These are phyloP conservation scores for Nakazawaea ernobii DNA, from an alignment of 805 yeast genomes.

Conservation along the genomic window DNA sequence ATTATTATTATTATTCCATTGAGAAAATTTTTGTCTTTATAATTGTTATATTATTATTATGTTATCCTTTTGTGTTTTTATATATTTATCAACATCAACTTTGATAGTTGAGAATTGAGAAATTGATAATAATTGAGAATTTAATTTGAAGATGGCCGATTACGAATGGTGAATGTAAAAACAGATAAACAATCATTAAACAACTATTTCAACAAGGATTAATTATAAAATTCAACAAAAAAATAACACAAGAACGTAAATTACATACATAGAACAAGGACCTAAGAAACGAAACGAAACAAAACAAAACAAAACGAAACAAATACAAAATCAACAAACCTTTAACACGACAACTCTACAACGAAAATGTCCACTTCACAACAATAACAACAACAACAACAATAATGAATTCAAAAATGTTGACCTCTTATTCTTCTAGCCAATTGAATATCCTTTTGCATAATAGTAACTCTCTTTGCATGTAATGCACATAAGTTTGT, in stretches of 20 bases:
- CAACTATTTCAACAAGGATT: no score
- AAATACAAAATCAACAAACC: neutral
- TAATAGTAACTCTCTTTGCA: constrained; percentile 78
- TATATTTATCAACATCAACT: no score
- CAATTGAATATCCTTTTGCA: constrained; percentile 77
- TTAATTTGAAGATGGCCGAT: no score
- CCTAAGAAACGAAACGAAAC: neutral
- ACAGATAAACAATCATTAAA: no score
- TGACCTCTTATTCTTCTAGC: constrained; percentile 71
- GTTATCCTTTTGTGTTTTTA: no score
- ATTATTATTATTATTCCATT: neutral
- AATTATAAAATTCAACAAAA: neutral
- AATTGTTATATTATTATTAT: no score
- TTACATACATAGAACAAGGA: neutral
- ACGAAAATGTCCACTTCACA: neutral
- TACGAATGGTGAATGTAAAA: no score
- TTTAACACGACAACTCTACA: neutral
- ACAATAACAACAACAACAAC: neutral
- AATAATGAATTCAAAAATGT: neutral
- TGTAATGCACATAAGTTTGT: constrained; percentile 74
- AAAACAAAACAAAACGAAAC: neutral
- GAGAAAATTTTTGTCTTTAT: no score
- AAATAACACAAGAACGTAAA: neutral
- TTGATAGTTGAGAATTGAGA: no score
- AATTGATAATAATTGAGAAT: no score